These are phyloP conservation scores for Starmera pachycereana DNA, from an alignment of 805 yeast genomes.

Conservation along the genomic window DNA sequence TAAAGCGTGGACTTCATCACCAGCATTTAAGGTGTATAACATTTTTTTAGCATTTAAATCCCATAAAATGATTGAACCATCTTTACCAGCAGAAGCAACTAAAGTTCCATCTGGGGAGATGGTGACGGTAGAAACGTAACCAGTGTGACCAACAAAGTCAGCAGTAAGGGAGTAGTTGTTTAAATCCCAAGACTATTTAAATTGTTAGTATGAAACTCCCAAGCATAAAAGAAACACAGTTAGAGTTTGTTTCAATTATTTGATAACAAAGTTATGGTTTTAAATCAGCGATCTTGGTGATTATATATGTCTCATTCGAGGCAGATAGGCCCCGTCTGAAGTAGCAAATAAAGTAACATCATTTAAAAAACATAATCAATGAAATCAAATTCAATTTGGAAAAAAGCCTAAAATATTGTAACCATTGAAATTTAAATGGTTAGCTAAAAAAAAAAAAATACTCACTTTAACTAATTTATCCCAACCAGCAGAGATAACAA, in stretches of 20 bases:
- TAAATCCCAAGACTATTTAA: conserved; percentile 83
- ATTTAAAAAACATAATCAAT: conserved; percentile 27
- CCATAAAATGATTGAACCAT: conserved; percentile 98
- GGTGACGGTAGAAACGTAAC: conserved; percentile 94
- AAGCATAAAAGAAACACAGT: not conserved
- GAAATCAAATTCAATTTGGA: conserved; percentile 1
- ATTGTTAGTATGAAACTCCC: conserved; percentile 32
- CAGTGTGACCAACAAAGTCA: conserved; percentile 98
- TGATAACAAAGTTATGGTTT: not conserved
- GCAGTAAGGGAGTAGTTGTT: conserved; percentile 76
- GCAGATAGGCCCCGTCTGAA: conserved; percentile 71
- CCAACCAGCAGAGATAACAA: conserved; percentile 96
- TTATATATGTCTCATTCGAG: conserved; percentile 90
- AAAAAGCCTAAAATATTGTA: not conserved
- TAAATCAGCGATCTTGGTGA: conserved; percentile 99
- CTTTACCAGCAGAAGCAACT: conserved; percentile 99
- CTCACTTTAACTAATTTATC: conserved; percentile 99
- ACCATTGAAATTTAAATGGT: not conserved
- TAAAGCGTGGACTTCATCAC: conserved; percentile 95
- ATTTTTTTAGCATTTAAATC: conserved; percentile 79
- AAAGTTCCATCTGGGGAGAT: conserved; percentile 99
- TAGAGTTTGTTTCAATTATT: not conserved
- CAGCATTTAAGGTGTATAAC: conserved; percentile 88
- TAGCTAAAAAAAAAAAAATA: conserved; percentile 15
- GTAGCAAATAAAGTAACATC: conserved; percentile 98